A percentile compares a stretch with the other conserved stretches of the same genome.
These are phyloP conservation scores for Fomitopsis palustris DNA, from an alignment of 1,284 basidiomycete species.

Conservation along the genomic window DNA sequence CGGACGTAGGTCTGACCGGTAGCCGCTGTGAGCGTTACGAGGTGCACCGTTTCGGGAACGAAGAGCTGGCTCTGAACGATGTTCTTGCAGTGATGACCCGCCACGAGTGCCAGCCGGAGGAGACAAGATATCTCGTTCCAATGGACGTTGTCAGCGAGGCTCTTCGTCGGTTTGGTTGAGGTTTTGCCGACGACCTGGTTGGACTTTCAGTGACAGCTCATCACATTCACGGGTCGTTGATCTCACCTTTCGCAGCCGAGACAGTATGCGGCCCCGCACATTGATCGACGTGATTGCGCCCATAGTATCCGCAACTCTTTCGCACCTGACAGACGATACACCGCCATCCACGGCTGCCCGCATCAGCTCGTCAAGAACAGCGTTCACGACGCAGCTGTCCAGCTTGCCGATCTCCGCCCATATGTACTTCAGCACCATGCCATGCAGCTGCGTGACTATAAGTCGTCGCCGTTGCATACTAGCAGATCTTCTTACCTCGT, in stretches of 20 bases:
- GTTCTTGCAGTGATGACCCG: conserved; percentile 66
- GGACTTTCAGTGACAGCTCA: not conserved
- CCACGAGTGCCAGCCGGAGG: conserved; percentile 67
- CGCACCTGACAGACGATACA: conserved; percentile 70
- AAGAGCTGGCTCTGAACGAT: conserved; percentile 71
- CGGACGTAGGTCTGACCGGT: conserved; percentile 73
- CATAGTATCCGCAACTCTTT: conserved; percentile 73
- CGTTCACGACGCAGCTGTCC: conserved; percentile 63
- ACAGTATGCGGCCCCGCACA: conserved; percentile 74
- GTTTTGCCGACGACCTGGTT: conserved; percentile 69
- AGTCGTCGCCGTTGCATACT: not conserved
- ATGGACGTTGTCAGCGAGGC: conserved; percentile 67
- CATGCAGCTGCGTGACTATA: conserved; percentile 48
- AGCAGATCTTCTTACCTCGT: conserved; percentile 45
- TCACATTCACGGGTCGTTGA: too few relatives aligned
- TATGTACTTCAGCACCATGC: conserved; percentile 66
- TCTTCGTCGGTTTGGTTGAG: conserved; percentile 56
- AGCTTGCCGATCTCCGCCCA: conserved; percentile 75
- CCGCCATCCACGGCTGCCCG: conserved; percentile 80
- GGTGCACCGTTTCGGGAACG: conserved; percentile 79
- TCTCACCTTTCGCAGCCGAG: conserved; percentile 73
- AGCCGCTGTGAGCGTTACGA: conserved; percentile 72
- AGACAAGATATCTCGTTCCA: conserved; percentile 86
- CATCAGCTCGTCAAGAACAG: conserved; percentile 75
- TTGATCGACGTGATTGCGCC: conserved; percentile 73